A percentile compares a stretch with the other conserved stretches of the same genome.
Conservation (phyloP, 1,139 yeast genomes). For the Lodderomyces parapsilosis region DNA sequence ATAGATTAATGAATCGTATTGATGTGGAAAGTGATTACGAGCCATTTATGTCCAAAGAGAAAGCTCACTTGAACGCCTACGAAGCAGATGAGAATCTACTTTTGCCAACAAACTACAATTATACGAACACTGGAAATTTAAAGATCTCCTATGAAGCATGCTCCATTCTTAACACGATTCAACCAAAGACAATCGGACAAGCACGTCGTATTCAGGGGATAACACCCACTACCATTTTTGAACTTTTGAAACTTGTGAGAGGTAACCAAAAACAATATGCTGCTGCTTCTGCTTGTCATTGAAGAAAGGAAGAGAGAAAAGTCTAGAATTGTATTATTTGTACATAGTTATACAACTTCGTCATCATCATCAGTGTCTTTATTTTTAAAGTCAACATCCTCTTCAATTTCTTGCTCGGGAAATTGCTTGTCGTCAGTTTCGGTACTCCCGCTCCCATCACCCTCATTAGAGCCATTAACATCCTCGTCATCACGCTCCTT, state of each 20-base stretch:
- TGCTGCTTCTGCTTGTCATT: background rate
- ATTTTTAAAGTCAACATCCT: background rate
- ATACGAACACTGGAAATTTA: conserved; percentile 43
- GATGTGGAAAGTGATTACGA: conserved; percentile 81
- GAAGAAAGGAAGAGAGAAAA: background rate
- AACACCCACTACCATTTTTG: conserved; percentile 82
- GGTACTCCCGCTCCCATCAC: background rate
- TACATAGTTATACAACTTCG: conserved; percentile 1
- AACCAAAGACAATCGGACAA: conserved; percentile 90
- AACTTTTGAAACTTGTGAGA: conserved; percentile 51
- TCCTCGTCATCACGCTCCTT: background rate
- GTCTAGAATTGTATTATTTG: background rate
- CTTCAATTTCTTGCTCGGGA: background rate
- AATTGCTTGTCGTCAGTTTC: too few species aligned
- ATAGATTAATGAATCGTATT: conserved; percentile 57
- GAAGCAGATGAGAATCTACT: conserved; percentile 75
- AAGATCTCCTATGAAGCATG: conserved; percentile 75
- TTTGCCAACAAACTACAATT: conserved; percentile 67
- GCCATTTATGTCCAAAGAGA: conserved; percentile 76
- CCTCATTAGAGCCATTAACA: background rate
- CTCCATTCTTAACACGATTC: conserved; percentile 63
- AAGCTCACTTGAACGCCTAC: conserved; percentile 69
- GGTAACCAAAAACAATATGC: conserved; percentile 13
- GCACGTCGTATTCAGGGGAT: conserved; percentile 93
- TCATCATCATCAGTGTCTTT: background rate